Evolutionary conservation across 2,329 filamentous ascomycete genomes (phyloP), one percentile per base, ranked within the genome.

Genomic region (Juglanconis sp.): DNA sequence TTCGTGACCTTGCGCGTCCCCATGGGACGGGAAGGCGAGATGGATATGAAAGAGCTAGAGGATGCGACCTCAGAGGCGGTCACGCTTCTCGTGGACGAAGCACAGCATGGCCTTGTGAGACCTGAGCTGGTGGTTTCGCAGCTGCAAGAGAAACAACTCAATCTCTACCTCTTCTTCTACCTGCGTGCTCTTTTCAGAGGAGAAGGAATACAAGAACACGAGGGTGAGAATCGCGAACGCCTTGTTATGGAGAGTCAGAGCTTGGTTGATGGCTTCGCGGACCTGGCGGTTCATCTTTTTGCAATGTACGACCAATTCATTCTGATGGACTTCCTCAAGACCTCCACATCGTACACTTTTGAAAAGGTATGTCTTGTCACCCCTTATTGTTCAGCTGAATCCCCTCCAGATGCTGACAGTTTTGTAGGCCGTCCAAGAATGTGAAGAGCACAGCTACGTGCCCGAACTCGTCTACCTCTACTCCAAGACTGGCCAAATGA

Each of bases 401-500:
- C 46, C 53, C 52, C 40, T 34, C n/a, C 35, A 2, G 15, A 35
- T 52, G 35, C 66, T 69, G 50, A 72, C 53, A n/a, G 5, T 9
- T 11, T 40, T 1, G 2, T 73, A 82, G 86, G 91, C 76, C 72
- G 90, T 76, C 64, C 84, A 78, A 82, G 86, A 96, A 68, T 99
- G 95, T 70, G 92, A 98, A 73, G 77, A 81, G 13, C 83, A 85
- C 65, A 87, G 89, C 66, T 98, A 90, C 73, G 90, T 96, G 52
- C 90, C 92, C 42, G 95, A 99, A 72, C 84, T 98, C n/a, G 94
- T 99, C 13, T 95, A 95, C 69, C 84, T 99, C 1, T 89, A 98
- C 68, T 96, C 92, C 62, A 97, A 97, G 72, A 98, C 92, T 0
- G 95, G 95, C 0, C 88, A 97, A 73, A 95, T 92, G 67, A 96